phyloP scores from a whole-genome alignment of 78 protist species.

The Trichosphaerium sp. region DNA sequence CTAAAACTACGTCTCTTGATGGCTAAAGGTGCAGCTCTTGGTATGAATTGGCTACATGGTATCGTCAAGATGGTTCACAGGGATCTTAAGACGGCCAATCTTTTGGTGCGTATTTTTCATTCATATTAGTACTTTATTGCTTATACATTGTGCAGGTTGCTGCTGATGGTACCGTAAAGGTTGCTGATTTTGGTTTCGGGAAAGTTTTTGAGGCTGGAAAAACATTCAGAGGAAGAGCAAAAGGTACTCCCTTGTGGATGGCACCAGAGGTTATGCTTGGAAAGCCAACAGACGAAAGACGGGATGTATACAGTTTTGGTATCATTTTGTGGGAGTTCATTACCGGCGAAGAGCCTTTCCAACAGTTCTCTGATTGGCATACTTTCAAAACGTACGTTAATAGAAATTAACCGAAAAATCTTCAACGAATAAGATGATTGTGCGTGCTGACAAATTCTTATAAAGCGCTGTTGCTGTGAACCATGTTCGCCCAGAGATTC shows the following conservation, averaged over 20 bases:
- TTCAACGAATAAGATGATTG: too few relatives aligned
- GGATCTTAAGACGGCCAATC: slow-evolving; percentile 38
- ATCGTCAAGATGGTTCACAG: slow-evolving; percentile 40
- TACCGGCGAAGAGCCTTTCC: slow-evolving; percentile 47
- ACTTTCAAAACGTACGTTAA: too few relatives aligned
- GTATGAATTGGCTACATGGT: slow-evolving; percentile 68
- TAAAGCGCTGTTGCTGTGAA: slow-evolving; percentile 45
- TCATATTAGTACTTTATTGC: too few relatives aligned
- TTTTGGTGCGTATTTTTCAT: too few relatives aligned
- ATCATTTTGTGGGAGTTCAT: slow-evolving; percentile 44
- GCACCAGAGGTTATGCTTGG: slow-evolving; percentile 64
- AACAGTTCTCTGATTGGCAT: slow-evolving; percentile 40
- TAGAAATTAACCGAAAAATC: too few relatives aligned
- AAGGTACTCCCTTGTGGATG: slow-evolving; percentile 57
- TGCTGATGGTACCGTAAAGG: too few relatives aligned
- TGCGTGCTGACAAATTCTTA: too few relatives aligned
- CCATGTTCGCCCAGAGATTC: slow-evolving; percentile 45
- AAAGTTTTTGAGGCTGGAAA: too few relatives aligned
- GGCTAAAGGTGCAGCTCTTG: slow-evolving; percentile 59
- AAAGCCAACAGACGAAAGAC: slow-evolving; percentile 41
- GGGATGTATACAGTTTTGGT: slow-evolving; percentile 53
- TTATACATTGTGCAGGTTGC: too few relatives aligned
- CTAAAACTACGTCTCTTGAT: not conserved
- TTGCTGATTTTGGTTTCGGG: too few relatives aligned
- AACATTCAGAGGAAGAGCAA: slow-evolving; percentile 48